Evolutionary conservation across 371 early-diverging fungal species (phyloP).

Genomic region (Zychaea mexicana): DNA sequence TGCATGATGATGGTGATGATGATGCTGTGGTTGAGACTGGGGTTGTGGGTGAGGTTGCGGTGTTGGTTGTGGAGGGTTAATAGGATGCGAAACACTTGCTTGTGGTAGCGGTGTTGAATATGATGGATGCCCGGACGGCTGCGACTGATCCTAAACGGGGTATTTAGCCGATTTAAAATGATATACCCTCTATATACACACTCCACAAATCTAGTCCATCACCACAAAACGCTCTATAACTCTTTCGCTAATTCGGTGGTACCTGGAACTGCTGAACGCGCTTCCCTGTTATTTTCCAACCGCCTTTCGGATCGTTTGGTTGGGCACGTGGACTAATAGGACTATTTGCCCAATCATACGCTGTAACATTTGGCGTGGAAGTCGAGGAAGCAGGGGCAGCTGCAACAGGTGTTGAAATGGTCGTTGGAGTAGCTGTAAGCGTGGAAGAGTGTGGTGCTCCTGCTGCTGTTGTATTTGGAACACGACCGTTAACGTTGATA

Average conservation of each 20-base stretch:
- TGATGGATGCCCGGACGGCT: neutral
- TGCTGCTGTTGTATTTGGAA: neutral
- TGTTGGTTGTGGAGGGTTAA: neutral
- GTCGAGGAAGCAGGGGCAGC: neutral
- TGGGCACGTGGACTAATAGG: slow-evolving; percentile 19
- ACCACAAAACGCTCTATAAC: neutral
- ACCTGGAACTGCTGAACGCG: slow-evolving; percentile 22
- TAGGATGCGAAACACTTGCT: neutral
- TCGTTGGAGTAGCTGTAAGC: neutral
- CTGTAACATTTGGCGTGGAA: slow-evolving; percentile 2
- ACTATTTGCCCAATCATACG: slow-evolving; percentile 13
- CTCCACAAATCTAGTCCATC: neutral
- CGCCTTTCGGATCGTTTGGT: slow-evolving; percentile 14
- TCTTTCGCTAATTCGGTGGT: neutral
- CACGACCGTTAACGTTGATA: neutral
- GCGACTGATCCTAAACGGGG: neutral
- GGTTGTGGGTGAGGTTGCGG: neutral
- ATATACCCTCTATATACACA: neutral
- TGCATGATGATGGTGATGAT: slow-evolving; percentile 2
- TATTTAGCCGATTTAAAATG: neutral
- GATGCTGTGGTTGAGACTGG: neutral
- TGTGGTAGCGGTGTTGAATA: slow-evolving; percentile 1
- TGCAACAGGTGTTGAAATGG: neutral
- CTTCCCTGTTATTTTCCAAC: slow-evolving; percentile 26
- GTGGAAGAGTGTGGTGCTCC: neutral